A percentile compares a stretch with the other conserved stretches of the same genome.
phyloP scores from a whole-genome alignment of 768 basidiomycete genomes.

The Termitomyces titanicus region DNA sequence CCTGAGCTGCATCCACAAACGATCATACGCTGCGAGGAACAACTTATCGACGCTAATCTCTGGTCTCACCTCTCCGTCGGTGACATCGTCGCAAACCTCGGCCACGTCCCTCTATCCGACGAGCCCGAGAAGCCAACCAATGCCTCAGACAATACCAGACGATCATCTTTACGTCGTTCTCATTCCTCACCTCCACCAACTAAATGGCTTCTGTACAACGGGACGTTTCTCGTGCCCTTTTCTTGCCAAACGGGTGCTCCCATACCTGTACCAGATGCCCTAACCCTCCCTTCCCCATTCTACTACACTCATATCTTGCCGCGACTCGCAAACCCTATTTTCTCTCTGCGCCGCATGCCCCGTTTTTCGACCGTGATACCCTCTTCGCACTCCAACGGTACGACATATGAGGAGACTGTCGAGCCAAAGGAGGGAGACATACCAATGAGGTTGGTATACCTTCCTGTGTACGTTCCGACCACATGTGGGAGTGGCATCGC shows the following conservation, averaged over 20 bases:
- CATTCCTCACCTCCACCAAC: conserved; percentile 13
- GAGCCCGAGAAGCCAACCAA: conserved; percentile 23
- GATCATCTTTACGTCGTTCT: conserved; percentile 1
- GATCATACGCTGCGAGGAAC: conserved; percentile 60
- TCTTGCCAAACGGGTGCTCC: conserved; percentile 44
- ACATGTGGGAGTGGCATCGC: conserved; percentile 58
- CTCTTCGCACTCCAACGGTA: conserved; percentile 17
- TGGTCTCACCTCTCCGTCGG: conserved; percentile 77
- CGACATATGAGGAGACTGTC: background rate
- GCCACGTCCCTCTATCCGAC: conserved; percentile 56
- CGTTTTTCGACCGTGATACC: conserved; percentile 31
- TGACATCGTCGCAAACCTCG: conserved; percentile 78
- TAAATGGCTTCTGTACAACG: conserved; percentile 77
- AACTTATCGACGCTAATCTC: conserved; percentile 61
- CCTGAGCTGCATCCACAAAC: conserved; percentile 41
- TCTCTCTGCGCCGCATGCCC: conserved; percentile 32
- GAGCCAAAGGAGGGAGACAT: conserved; percentile 7
- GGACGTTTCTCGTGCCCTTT: conserved; percentile 57
- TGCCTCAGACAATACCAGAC: conserved; percentile 3
- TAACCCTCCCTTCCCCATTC: conserved; percentile 69
- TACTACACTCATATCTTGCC: conserved; percentile 71
- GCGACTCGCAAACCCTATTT: conserved; percentile 30
- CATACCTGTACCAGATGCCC: conserved; percentile 50
- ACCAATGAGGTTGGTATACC: conserved; percentile 43
- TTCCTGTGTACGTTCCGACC: conserved; percentile 48